Evolutionary conservation across 176 grass and related monocot species (phyloP).

Genomic region (maize (Zea mays)): Zm-B73-REFERENCE-NAM-5.0 NC_050100.1:207704001-207704500

Average conservation of each 20-base stretch:
- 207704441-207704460: slow-evolving; percentile 35
- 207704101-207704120: slow-evolving; percentile 74
- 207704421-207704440: background rate
- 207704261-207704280: slow-evolving; percentile 29
- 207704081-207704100: slow-evolving; percentile 82
- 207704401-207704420: slow-evolving; percentile 23
- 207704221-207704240: slow-evolving; percentile 18
- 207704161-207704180: slow-evolving; percentile 13
- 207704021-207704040: slow-evolving; percentile 78
- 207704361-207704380: slow-evolving; percentile 33
- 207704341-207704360: background rate
- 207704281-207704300: slow-evolving; percentile 50
- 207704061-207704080: slow-evolving; percentile 79
- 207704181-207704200: slow-evolving; percentile 14
- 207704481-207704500: too few species aligned
- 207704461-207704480: background rate
- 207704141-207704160: slow-evolving; percentile 62
- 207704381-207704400: background rate
- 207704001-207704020: slow-evolving; percentile 88
- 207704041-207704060: slow-evolving; percentile 90
- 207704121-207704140: slow-evolving; percentile 98
- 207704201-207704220: slow-evolving; percentile 27
- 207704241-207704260: slow-evolving; percentile 24
- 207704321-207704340: slow-evolving; percentile 22
- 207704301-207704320: slow-evolving; percentile 34